phyloP scores from a whole-genome alignment of 352 stramenopile species.

The Globisporangium abappressorium region DNA sequence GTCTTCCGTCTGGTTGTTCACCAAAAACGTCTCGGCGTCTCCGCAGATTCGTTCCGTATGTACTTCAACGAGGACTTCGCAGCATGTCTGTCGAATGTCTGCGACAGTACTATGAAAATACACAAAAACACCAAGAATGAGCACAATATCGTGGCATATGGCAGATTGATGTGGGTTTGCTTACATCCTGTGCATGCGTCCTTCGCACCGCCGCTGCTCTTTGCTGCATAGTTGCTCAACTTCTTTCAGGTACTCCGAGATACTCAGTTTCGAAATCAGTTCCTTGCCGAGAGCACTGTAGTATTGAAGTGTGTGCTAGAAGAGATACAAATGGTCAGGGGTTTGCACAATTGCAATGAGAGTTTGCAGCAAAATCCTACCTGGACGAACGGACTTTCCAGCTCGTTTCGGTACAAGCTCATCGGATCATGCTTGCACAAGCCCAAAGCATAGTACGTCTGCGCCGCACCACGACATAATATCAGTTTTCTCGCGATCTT shows the following conservation, averaged over 20 bases:
- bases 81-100: constrained; percentile 78
- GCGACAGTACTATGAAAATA: constrained; percentile 52
- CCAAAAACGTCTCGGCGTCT: constrained; percentile 70
- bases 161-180: neutral
- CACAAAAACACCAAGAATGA: neutral
- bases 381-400: constrained; percentile 70
- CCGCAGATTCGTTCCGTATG: constrained; percentile 82
- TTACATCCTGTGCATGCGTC: constrained; percentile 71
- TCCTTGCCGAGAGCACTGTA: constrained; percentile 67
- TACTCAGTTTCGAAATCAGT: constrained; percentile 58
- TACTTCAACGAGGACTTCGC: constrained; percentile 71
- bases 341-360: neutral
- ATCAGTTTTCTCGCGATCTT: constrained; percentile 5
- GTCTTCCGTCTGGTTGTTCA: constrained; percentile 77
- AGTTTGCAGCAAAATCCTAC: constrained; percentile 20
- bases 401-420: constrained; percentile 75
- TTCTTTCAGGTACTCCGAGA: constrained; percentile 73
- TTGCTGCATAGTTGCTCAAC: constrained; percentile 71
- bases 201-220: constrained; percentile 78
- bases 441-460: constrained; percentile 80
- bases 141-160: neutral
- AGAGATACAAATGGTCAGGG: neutral
- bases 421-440: constrained; percentile 76
- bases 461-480: constrained; percentile 5
- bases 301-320: constrained; percentile 60